Evolutionary conservation across 306 rosid species (phyloP).

Genomic region (Biancaea sappan): DNA sequence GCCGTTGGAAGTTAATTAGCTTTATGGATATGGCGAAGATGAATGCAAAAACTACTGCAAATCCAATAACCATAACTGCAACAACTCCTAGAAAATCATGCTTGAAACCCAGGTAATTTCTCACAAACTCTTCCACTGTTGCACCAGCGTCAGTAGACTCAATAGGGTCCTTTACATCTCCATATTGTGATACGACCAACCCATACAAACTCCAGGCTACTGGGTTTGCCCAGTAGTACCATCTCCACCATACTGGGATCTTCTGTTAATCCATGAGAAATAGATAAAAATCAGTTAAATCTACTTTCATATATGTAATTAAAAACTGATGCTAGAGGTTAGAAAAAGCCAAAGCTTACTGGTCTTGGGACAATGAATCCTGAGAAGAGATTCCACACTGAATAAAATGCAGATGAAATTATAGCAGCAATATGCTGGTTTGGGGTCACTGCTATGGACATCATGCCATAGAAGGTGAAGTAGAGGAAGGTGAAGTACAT

Average conservation of each 20-base stretch:
- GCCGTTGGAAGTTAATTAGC: constrained; percentile 45
- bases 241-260: constrained; percentile 69
- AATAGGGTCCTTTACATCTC: constrained; percentile 41
- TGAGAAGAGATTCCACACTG: constrained; percentile 67
- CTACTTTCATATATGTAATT: not conserved
- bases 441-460: constrained; percentile 59
- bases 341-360: constrained; percentile 38
- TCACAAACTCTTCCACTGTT: constrained; percentile 44
- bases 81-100: constrained; percentile 52
- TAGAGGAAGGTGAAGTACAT: constrained; percentile 55
- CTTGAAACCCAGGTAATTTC: constrained; percentile 48
- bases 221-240: constrained; percentile 62
- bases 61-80: constrained; percentile 43
- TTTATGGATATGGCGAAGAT: constrained; percentile 42
- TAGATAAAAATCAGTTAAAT: not conserved
- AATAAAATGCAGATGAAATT: constrained; percentile 47
- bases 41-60: constrained; percentile 38
- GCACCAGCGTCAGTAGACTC: constrained; percentile 15
- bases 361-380: constrained; percentile 64
- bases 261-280: constrained; percentile 37
- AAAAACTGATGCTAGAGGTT: not conserved
- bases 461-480: constrained; percentile 72
- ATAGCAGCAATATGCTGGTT: constrained; percentile 53
- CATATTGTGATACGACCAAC: constrained; percentile 61
- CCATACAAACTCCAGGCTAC: constrained; percentile 68